Conservation (phyloP, 1,139 yeast species). For the Blastobotrys aristatus region DNA sequence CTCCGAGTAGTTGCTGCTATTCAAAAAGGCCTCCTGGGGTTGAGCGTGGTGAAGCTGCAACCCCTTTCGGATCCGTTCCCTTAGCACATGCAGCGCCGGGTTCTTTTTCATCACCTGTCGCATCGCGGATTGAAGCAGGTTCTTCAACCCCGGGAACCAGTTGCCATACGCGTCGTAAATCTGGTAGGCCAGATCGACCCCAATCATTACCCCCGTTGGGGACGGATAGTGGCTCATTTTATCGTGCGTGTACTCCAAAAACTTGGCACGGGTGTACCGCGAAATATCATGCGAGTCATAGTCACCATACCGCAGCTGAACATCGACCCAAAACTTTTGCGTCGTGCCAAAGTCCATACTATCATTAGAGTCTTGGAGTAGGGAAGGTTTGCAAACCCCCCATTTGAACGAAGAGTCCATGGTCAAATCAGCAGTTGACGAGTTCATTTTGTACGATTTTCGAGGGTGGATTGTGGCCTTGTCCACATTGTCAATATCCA, state of each 20-base stretch:
- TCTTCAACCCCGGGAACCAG: constrained; percentile 95
- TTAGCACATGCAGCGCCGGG: constrained; percentile 84
- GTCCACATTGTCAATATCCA: constrained; percentile 80
- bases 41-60: constrained; percentile 89
- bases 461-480: constrained; percentile 95
- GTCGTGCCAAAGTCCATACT: constrained; percentile 43
- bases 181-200: constrained; percentile 90
- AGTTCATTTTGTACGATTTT: constrained; percentile 94
- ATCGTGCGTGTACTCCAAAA: constrained; percentile 87
- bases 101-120: constrained; percentile 90
- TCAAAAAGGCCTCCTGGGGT: constrained; percentile 87
- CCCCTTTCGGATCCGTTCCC: constrained; percentile 93
- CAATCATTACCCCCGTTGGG: constrained; percentile 87
- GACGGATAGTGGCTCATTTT: constrained; percentile 84
- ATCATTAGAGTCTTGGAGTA: constrained; percentile 47
- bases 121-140: constrained; percentile 87
- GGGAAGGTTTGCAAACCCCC: constrained; percentile 81
- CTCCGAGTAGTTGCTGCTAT: constrained; percentile 86
- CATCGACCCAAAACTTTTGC: constrained; percentile 89
- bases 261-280: constrained; percentile 88
- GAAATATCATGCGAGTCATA: constrained; percentile 97
- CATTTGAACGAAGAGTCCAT: constrained; percentile 72
- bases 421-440: constrained; percentile 89
- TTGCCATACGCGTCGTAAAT: constrained; percentile 96
- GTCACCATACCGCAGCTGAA: constrained; percentile 93